These are phyloP conservation scores for Pythium biforme DNA, from an alignment of 352 stramenopile species.

Conservation along the genomic window DNA sequence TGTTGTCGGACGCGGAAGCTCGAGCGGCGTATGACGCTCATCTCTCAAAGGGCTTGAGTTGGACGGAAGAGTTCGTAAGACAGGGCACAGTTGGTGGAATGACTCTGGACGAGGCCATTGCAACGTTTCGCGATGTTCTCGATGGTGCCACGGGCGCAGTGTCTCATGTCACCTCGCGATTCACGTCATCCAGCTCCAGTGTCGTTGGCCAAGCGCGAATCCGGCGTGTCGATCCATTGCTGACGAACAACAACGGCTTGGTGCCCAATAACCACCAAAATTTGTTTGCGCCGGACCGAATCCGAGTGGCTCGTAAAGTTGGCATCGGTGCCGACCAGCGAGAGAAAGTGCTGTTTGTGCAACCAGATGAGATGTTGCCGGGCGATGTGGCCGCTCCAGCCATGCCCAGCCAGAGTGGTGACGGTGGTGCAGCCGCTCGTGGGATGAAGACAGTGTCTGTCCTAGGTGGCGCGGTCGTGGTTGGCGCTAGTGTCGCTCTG, in stretches of 20 bases:
- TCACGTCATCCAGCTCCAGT: slow-evolving; percentile 66
- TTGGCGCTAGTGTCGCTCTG: slow-evolving; percentile 74
- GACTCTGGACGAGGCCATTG: slow-evolving; percentile 82
- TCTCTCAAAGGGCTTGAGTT: slow-evolving; percentile 41
- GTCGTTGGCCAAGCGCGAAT: slow-evolving; percentile 54
- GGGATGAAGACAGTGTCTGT: slow-evolving; percentile 58
- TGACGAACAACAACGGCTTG: slow-evolving; percentile 38
- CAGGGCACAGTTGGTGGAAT: slow-evolving; percentile 79
- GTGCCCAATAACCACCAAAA: slow-evolving; percentile 85
- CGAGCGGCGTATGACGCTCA: slow-evolving; percentile 67
- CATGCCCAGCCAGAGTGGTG: slow-evolving; percentile 6
- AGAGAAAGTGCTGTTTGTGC: slow-evolving; percentile 75
- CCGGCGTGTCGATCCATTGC: slow-evolving; percentile 31
- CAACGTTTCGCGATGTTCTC: slow-evolving; percentile 75
- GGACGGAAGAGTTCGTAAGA: slow-evolving; percentile 75
- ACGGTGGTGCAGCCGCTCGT: slow-evolving; percentile 8
- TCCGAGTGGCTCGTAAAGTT: slow-evolving; percentile 63
- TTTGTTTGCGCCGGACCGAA: slow-evolving; percentile 65
- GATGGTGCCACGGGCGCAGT: slow-evolving; percentile 57
- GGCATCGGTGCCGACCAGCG: slow-evolving; percentile 58
- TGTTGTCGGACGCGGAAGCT: slow-evolving; percentile 62
- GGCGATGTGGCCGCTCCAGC: slow-evolving; percentile 35
- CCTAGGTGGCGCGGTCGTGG: slow-evolving; percentile 72
- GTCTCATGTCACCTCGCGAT: slow-evolving; percentile 57
- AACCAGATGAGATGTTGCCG: slow-evolving; percentile 69